phyloP scores from a whole-genome alignment of 2,329 filamentous ascomycete species.

The Aphanoascus verrucosus region DNA sequence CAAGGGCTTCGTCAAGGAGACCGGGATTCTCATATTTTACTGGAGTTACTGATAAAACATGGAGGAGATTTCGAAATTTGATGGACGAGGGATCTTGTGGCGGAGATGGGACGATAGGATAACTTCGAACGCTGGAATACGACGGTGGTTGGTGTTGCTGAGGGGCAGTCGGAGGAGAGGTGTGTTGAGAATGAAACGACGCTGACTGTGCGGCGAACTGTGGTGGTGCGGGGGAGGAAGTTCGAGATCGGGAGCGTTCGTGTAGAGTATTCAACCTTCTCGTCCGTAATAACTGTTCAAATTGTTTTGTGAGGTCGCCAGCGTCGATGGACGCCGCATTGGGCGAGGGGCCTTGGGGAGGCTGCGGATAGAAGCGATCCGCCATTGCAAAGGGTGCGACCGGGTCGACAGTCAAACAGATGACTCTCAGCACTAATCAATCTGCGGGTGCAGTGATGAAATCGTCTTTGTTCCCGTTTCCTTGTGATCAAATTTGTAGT shows the following conservation, averaged over 20 bases:
- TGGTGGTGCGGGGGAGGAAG: constrained; percentile 45
- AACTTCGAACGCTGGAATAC: constrained; percentile 51
- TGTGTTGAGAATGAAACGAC: constrained; percentile 28
- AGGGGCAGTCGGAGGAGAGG: constrained; percentile 38
- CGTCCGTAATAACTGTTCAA: constrained; percentile 75
- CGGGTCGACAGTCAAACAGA: constrained; percentile 13
- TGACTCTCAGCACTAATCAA: constrained; percentile 15
- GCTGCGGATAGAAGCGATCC: constrained; percentile 7
- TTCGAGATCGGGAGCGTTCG: constrained; percentile 49
- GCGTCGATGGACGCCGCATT: constrained; percentile 52
- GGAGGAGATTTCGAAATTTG: constrained; percentile 70
- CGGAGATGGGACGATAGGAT: constrained; percentile 62
- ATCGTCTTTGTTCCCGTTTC: neutral
- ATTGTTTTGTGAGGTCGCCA: constrained; percentile 66
- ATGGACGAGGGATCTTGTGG: constrained; percentile 61
- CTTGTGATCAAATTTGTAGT: neutral
- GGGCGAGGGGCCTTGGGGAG: constrained; percentile 2
- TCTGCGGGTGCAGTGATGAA: neutral
- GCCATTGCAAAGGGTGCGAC: constrained; percentile 8
- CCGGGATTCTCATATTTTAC: constrained; percentile 95
- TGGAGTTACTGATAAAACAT: constrained; percentile 77
- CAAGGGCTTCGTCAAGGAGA: constrained; percentile 79
- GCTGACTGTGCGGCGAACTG: constrained; percentile 18
- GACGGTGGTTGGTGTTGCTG: constrained; percentile 42
- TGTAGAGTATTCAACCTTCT: constrained; percentile 78